Evolutionary conservation across 805 yeast genomes (phyloP).

Genomic region (Trichomonascus vanleenenianus): DNA sequence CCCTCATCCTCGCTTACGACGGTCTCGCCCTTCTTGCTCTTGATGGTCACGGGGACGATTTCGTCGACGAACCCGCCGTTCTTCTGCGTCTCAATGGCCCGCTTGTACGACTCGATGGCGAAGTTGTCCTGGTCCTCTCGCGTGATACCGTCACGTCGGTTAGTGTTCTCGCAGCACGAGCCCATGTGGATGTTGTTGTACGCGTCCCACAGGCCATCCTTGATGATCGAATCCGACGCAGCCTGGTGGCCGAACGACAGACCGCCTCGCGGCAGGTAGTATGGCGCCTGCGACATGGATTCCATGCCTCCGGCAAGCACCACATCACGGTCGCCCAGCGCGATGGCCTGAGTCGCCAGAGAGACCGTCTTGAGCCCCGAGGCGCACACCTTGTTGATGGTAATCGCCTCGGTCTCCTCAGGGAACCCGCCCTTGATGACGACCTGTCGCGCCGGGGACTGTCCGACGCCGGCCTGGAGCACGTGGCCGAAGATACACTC

Average conservation of each 20-base stretch:
- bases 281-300: conserved; percentile 91
- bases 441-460: conserved; percentile 96
- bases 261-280: conserved; percentile 75
- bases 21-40: conserved; percentile 59
- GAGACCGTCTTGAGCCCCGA: conserved; percentile 87
- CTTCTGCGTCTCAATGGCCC: conserved; percentile 64
- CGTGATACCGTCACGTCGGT: conserved; percentile 60
- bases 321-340: conserved; percentile 76
- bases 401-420: conserved; percentile 72
- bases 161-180: conserved; percentile 91
- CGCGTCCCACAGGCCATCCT: conserved; percentile 86
- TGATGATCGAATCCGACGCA: conserved; percentile 54
- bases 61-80: conserved; percentile 71
- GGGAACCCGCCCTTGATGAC: conserved; percentile 82
- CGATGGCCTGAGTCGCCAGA: conserved; percentile 78
- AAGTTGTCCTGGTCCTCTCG: conserved; percentile 82
- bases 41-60: conserved; percentile 75
- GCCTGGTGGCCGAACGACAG: conserved; percentile 43
- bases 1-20: conserved; percentile 72
- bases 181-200: conserved; percentile 88
- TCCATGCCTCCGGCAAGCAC: conserved; percentile 95
- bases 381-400: conserved; percentile 94
- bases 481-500: conserved; percentile 90
- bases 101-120: conserved; percentile 73
- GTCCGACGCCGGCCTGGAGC: conserved; percentile 85